Percentiles rank a stretch among this genome's conserved stretches.
Evolutionary conservation across 1,284 basidiomycete genomes (phyloP).

Genomic region (Pascua guehoae): DNA sequence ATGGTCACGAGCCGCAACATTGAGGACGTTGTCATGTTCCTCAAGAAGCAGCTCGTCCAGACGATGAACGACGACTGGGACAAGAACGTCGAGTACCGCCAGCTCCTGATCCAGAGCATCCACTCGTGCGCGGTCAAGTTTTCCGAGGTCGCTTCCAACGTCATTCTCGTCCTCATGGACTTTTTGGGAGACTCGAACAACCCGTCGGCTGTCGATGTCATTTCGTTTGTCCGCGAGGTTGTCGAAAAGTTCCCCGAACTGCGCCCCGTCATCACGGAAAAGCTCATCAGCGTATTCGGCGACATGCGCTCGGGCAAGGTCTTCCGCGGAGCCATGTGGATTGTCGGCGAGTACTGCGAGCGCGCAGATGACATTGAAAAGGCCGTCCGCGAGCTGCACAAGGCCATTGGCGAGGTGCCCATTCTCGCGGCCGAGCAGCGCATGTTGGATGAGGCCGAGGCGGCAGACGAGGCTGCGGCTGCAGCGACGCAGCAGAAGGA

Average conservation of each 20-base stretch:
- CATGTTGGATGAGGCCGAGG: slow-evolving; percentile 69
- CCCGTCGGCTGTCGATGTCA: slow-evolving; percentile 91
- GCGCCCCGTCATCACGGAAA: slow-evolving; percentile 77
- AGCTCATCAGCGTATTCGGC: slow-evolving; percentile 75
- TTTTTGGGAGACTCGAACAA: slow-evolving; percentile 97
- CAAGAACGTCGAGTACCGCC: slow-evolving; percentile 88
- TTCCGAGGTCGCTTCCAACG: slow-evolving; percentile 95
- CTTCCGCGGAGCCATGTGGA: slow-evolving; percentile 95
- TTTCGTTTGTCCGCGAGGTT: slow-evolving; percentile 92
- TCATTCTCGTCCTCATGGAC: slow-evolving; percentile 96
- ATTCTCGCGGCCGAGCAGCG: slow-evolving; percentile 87
- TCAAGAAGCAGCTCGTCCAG: slow-evolving; percentile 96
- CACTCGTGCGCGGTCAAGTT: slow-evolving; percentile 96
- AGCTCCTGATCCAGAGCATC: slow-evolving; percentile 94
- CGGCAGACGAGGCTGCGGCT: slow-evolving; percentile 52
- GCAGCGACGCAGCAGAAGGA: slow-evolving; percentile 34
- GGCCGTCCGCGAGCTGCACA: slow-evolving; percentile 76
- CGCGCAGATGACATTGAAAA: slow-evolving; percentile 62
- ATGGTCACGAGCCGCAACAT: slow-evolving; percentile 95
- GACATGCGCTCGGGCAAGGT: slow-evolving; percentile 98
- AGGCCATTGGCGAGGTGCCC: slow-evolving; percentile 91
- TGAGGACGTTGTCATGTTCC: slow-evolving; percentile 93
- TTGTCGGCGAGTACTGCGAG: slow-evolving; percentile 91
- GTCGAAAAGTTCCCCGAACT: slow-evolving; percentile 96
- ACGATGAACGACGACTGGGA: slow-evolving; percentile 76